Percentiles rank a stretch among this genome's conserved stretches.
phyloP scores from a whole-genome alignment of 192 early-diverging fungal species.

The Coemansia sp. region DNA sequence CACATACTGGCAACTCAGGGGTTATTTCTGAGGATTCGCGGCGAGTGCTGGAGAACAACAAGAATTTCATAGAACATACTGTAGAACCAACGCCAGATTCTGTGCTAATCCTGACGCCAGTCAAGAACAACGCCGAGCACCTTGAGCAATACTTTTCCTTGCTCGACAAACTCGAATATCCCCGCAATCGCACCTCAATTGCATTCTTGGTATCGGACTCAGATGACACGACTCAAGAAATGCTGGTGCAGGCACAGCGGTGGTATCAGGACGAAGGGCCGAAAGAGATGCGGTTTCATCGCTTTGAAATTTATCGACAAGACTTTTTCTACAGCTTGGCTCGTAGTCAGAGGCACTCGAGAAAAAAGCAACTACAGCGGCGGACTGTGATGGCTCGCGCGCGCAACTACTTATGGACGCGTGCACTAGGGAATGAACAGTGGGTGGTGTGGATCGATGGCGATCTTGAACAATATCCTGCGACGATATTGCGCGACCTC shows the following conservation, averaged over 20 bases:
- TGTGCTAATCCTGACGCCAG: constrained; percentile 64
- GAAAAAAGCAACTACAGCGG: constrained; percentile 59
- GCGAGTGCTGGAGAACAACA: constrained; percentile 30
- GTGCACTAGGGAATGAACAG: constrained; percentile 58
- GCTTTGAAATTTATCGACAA: constrained; percentile 62
- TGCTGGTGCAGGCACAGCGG: constrained; percentile 42
- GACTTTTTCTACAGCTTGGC: constrained; percentile 55
- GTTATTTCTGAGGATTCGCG: constrained; percentile 27
- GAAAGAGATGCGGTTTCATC: constrained; percentile 52
- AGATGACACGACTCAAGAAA: constrained; percentile 58
- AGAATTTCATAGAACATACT: constrained; percentile 26
- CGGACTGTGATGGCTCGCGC: constrained; percentile 62
- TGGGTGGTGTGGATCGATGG: constrained; percentile 78
- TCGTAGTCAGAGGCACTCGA: constrained; percentile 59
- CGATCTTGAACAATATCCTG: constrained; percentile 68
- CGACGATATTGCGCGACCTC: constrained; percentile 58
- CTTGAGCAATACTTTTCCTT: constrained; percentile 63
- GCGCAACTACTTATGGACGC: constrained; percentile 62
- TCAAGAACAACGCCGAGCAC: constrained; percentile 61
- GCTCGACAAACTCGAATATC: constrained; percentile 58
- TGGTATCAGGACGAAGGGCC: constrained; percentile 50
- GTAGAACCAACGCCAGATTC: constrained; percentile 31
- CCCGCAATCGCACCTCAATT: constrained; percentile 62
- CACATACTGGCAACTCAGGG: not conserved
- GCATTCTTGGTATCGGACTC: constrained; percentile 68